Conservation (phyloP, 2,329 filamentous ascomycete genomes). For the Neofusicoccum sp. region DNA sequence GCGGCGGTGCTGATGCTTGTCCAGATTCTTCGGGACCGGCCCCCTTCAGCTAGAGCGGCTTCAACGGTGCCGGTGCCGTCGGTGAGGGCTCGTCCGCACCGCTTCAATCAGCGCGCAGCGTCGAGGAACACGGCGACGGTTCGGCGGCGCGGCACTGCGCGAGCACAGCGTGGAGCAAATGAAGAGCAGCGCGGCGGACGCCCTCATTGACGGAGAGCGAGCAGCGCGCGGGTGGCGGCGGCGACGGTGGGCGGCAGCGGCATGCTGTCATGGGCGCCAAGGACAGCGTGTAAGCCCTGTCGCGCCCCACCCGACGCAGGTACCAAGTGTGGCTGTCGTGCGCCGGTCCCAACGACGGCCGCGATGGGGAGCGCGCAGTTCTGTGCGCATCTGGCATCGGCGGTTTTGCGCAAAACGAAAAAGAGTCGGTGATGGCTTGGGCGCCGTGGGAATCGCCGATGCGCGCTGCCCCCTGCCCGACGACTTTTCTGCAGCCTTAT, state of each 20-base stretch:
- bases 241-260: too few relatives aligned
- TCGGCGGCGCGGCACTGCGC: too few relatives aligned
- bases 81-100: not conserved
- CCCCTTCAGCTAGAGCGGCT: constrained; percentile 9
- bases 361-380: not conserved
- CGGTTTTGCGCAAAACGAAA: not conserved
- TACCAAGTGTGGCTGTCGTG: constrained; percentile 5
- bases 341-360: not conserved
- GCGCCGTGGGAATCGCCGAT: not conserved
- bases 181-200: too few relatives aligned
- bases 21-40: not conserved
- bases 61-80: not conserved
- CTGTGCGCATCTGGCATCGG: not conserved
- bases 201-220: too few relatives aligned
- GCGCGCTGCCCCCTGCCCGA: not conserved
- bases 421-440: constrained; percentile 12
- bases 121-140: too few relatives aligned
- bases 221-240: too few relatives aligned
- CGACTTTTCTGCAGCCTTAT: not conserved
- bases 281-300: not conserved
- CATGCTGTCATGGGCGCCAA: not conserved
- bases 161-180: too few relatives aligned
- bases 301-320: constrained; percentile 14
- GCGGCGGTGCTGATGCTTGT: constrained; percentile 12
- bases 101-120: too few relatives aligned